Evolutionary conservation across 2,329 filamentous ascomycete species (phyloP), one percentile per base, ranked within the genome.

Genomic region (Paecilomyces fulvus): DNA sequence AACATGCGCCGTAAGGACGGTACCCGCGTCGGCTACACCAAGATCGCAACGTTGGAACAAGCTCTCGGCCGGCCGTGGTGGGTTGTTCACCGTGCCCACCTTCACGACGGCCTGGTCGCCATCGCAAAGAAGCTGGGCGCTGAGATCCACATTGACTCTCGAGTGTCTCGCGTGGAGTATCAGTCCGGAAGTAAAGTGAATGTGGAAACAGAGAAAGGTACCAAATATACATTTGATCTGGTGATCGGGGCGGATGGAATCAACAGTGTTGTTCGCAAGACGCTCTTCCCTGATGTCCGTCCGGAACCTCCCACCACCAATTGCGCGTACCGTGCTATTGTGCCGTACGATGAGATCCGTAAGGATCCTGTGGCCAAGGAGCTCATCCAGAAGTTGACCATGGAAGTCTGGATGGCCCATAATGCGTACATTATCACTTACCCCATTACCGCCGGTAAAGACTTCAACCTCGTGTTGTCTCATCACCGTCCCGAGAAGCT

Each of bases 1-100:
- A 73, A 75, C 54, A 64, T 75, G 60, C 66, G 75, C 7, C 66
- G 67, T 28, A 71, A 72, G 59, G 68, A 74, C 58, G 75, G 75
- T 28, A 72, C 64, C 2, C 63, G 61, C 11, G 65, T 76, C 31
- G 74, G 75, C 17, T 63, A 72, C 55, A 74, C 73, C 8, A 60
- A 65, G 31, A 72, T 72, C 14, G 61, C 61, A 12, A 64, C 65
- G 8, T 60, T 75, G 10, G 69, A 73, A 52, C 56, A 68, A 2
- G 59, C 60, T 4, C 61, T 72, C 7, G 63, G 66, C 20, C 67
- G 66, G 31, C 74, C 72, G 8, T 79, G 76, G 69, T 78, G 75
- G 73, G 67, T 80, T 14, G 77, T 79, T 10, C 76, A 79, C 52
- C 67, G 76, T 17, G 76, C 77, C 11, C 75, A 80, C 63, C 67